Base-by-base conservation (phyloP, 1,284 basidiomycete species). In the Leucoagaricus sp. region DNA sequence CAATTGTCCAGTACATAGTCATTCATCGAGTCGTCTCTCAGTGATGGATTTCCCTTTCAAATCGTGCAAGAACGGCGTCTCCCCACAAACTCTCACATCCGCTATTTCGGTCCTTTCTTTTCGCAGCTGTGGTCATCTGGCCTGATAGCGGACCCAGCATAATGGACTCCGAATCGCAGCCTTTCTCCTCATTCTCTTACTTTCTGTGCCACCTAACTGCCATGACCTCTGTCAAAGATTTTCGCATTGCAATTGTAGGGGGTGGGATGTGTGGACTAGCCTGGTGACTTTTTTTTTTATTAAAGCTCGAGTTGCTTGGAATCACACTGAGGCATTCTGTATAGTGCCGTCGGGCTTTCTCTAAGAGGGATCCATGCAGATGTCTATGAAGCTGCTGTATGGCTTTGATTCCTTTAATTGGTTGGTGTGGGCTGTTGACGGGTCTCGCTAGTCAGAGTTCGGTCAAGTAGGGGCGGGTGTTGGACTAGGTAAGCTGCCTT, bases 401-500 rank as follows among this genome's bases (percentile, higher is more conserved):
- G 49, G 2, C 31, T 21, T 36, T 17, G 12, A 21, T 33, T 13
- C 38, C 23, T 13, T 42, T 12, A 19, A 4, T 10, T 10, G 1
- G 8, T 31, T n/a, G n/a, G 13, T 10, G 12, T 34, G 28, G 12
- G 19, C 45, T 12, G 33, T 45, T 38, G 55, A 31, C 25, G 33
- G 34, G 33, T 49, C 51, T 42, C 3, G 41, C 17, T 49, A 80
- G 78, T 59, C 75, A 4, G 69, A 72, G 49, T 82, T 82, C 58
- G 73, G 72, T 21, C 78, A 83, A 63, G 73, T 84, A 38, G 82
- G 82, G 5, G 81, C 83, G 19, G 82, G 81, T 0, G 75, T 84
- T 31, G 78, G 75, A 13, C 58, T 86, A 41, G 82, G 83, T 81
- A 57, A 49, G 66, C 55, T 31, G n/a, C 4, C n/a, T 49, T 36